Conservation (phyloP, 305 asterid genomes). For the Rubia tinctorum region DNA sequence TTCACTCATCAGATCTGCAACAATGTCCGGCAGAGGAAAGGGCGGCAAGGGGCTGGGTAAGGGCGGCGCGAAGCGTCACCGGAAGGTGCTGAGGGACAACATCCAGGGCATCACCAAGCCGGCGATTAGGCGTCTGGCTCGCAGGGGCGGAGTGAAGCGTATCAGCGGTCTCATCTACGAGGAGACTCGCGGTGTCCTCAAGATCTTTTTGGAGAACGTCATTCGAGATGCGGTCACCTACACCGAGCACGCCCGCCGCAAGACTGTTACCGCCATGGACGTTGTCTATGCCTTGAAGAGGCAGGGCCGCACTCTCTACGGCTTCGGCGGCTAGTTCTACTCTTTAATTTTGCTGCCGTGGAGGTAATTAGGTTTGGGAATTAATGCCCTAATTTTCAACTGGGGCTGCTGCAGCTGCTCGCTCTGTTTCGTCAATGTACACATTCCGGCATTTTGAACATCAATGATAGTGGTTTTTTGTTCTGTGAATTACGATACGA, state of each 20-base stretch:
- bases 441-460: too few species aligned
- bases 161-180: too few species aligned
- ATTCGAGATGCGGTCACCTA: too few species aligned
- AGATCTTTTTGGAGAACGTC: too few species aligned
- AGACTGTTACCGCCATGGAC: conserved; percentile 21
- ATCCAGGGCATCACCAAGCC: conserved; percentile 27
- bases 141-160: conserved; percentile 16
- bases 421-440: too few species aligned
- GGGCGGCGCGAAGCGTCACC: conserved; percentile 23
- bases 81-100: conserved; percentile 25
- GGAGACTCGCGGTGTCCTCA: too few species aligned
- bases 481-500: too few species aligned
- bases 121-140: conserved; percentile 21
- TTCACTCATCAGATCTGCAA: too few species aligned
- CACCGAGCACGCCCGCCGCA: too few species aligned
- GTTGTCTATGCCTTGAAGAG: conserved; percentile 29
- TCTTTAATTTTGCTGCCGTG: too few species aligned
- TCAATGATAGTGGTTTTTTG: too few species aligned
- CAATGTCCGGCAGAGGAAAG: conserved; percentile 25
- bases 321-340: conserved; percentile 18
- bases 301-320: conserved; percentile 29
- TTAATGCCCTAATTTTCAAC: background rate
- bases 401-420: too few species aligned
- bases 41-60: conserved; percentile 27
- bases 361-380: background rate